Conservation (phyloP, 345 rosid genomes). For the Eucalyptus curtisii region DNA sequence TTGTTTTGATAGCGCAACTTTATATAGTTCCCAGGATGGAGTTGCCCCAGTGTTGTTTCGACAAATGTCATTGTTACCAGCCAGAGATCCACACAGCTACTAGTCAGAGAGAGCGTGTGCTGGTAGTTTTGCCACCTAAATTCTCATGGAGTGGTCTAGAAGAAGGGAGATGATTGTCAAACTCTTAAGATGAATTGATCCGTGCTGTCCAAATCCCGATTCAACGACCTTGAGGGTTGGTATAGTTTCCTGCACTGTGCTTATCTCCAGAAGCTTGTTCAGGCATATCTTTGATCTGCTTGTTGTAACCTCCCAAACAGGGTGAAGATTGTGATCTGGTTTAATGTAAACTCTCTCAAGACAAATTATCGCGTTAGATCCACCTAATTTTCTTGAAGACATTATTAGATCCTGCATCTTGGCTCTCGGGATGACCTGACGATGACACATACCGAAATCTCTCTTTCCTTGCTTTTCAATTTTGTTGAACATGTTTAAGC, state of each 20-base stretch:
- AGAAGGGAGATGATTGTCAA: background rate
- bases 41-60: background rate
- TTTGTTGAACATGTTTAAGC: background rate
- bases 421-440: background rate
- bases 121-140: background rate
- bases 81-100: background rate
- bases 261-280: background rate
- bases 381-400: background rate
- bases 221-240: background rate
- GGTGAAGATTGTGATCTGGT: background rate
- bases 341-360: background rate
- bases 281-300: background rate
- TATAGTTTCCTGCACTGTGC: background rate
- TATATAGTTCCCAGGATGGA: background rate
- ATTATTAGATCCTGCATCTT: background rate
- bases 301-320: background rate
- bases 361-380: background rate
- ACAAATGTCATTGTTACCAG: background rate
- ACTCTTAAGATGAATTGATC: background rate
- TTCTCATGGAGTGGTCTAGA: background rate
- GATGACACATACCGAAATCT: background rate
- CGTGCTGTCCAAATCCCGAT: background rate
- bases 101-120: background rate
- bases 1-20: background rate
- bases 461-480: background rate